A percentile compares a stretch with the other conserved stretches of the same genome.
phyloP scores from a whole-genome alignment of 306 rosid genomes.

The Potentilla sterilis region DNA sequence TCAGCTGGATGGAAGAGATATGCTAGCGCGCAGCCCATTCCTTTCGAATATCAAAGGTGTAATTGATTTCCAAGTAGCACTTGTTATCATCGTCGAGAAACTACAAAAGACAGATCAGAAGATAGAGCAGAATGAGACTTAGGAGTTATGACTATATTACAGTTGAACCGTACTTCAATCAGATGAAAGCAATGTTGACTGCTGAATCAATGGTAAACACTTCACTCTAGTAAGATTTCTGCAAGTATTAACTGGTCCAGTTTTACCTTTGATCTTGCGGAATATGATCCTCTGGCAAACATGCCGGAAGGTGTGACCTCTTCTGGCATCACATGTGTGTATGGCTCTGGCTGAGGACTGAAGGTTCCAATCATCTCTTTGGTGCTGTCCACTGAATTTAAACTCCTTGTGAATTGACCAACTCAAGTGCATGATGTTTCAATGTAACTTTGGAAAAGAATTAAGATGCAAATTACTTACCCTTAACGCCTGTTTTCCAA shows the following conservation, averaged over 20 bases:
- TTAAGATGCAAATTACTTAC: conserved; percentile 19
- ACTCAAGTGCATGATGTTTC: background rate
- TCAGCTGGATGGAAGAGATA: conserved; percentile 17
- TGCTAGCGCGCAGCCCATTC: conserved; percentile 36
- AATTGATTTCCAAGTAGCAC: conserved; percentile 56
- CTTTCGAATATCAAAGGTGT: conserved; percentile 47
- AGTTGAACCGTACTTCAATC: background rate
- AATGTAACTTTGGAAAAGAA: background rate
- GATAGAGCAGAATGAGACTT: conserved; percentile 15
- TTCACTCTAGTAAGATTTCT: background rate
- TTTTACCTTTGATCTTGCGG: conserved; percentile 49
- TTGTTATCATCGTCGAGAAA: conserved; percentile 54
- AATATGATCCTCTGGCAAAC: conserved; percentile 51
- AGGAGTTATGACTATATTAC: background rate
- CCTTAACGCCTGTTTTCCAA: conserved; percentile 51
- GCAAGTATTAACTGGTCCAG: background rate
- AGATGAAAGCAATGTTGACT: background rate
- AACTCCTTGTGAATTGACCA: background rate
- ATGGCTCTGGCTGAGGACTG: conserved; percentile 52
- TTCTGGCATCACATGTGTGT: conserved; percentile 51
- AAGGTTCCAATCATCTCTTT: conserved; percentile 58
- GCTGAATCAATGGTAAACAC: background rate
- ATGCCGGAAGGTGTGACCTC: conserved; percentile 53
- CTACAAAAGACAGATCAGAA: conserved; percentile 23
- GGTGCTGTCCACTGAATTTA: conserved; percentile 40